Base-by-base conservation (phyloP, 228 moss, liverwort and hornwort genomes). In the Sphagnum fallax region DNA sequence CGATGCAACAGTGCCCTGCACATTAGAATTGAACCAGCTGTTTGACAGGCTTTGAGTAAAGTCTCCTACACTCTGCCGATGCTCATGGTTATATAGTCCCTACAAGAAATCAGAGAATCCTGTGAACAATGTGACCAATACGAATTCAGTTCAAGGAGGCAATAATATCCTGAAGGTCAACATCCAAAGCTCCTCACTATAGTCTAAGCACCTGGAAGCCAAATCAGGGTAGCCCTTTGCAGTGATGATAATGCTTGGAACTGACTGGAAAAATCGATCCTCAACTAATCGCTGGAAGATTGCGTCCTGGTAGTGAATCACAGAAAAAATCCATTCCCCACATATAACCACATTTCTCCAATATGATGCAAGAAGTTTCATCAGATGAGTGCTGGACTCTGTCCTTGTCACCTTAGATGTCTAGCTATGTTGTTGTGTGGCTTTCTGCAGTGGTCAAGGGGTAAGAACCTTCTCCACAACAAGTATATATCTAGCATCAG, bases 171-270 rank as follows among this genome's bases (percentile, higher is more conserved):
- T 32, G 32, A 32, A 32, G 32, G 32, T 32, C 32, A 32, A 32
- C 32, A 32, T 32, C 32, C 32, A 32, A 32, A 32, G 32, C 32
- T 32, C 32, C 32, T 32, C 2, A 32, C 32, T 2, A 32, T 32
- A 32, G 32, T 32, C 32, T 32, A 32, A 2, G 16, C 65, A 95
- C 95, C 95, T 95, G 71, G 95, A 90, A 16, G 95, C 95, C 82
- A 95, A 79, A 73, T 92, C 95, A 16, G 95, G 95, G 76, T 80
- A 95, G 49, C 95, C 95, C 82, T 80, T 90, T 49, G 88, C 92
- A 58, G 92, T 95, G 60, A 95, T 82, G 5, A 95, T 82, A 69
- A 95, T 95, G 75, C 85, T 89, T 51, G 95, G 95, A 7, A 92
- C 79, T 72, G 53, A 73, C 72, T 76, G 82, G 67, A 89, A 95